Conservation (phyloP, 2,329 filamentous ascomycete genomes). For the Drechslera avenae region DNA sequence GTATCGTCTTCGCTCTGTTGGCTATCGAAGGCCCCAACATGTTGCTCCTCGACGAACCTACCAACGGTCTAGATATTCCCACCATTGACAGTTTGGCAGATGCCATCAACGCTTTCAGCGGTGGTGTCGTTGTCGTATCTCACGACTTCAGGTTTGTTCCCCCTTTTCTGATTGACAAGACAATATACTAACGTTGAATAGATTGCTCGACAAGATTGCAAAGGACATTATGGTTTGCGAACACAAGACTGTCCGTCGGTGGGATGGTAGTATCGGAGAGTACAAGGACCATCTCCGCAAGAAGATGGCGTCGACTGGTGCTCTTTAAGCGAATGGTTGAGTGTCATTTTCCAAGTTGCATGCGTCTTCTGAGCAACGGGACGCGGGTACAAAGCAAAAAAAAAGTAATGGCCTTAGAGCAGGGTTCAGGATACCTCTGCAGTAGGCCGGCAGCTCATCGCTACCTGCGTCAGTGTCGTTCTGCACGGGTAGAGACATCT, state of each 20-base stretch:
- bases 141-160: constrained; percentile 92
- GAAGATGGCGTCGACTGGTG: constrained; percentile 93
- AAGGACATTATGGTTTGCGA: constrained; percentile 99
- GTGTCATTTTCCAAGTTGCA: constrained; percentile 31
- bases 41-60: constrained; percentile 96
- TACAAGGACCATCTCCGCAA: constrained; percentile 99
- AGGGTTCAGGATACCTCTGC: constrained; percentile 39
- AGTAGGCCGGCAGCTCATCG: constrained; percentile 42
- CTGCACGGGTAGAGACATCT: constrained; percentile 40
- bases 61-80: constrained; percentile 98
- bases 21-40: constrained; percentile 98
- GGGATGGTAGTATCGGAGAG: constrained; percentile 86
- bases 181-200: constrained; percentile 53
- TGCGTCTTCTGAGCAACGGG: constrained; percentile 33
- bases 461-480: constrained; percentile 43
- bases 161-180: not conserved
- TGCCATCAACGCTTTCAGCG: constrained; percentile 93
- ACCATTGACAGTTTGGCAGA: constrained; percentile 98
- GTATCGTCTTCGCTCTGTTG: constrained; percentile 95
- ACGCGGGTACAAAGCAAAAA: constrained; percentile 26
- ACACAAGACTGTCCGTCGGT: constrained; percentile 89
- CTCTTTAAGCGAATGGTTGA: constrained; percentile 65
- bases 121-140: constrained; percentile 95
- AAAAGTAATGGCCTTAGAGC: constrained; percentile 41
- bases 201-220: constrained; percentile 97